Percentiles rank a stretch among this genome's conserved stretches.
Conservation (phyloP, 2,329 filamentous ascomycete species). For the Paecilomyces fulvus region DNA sequence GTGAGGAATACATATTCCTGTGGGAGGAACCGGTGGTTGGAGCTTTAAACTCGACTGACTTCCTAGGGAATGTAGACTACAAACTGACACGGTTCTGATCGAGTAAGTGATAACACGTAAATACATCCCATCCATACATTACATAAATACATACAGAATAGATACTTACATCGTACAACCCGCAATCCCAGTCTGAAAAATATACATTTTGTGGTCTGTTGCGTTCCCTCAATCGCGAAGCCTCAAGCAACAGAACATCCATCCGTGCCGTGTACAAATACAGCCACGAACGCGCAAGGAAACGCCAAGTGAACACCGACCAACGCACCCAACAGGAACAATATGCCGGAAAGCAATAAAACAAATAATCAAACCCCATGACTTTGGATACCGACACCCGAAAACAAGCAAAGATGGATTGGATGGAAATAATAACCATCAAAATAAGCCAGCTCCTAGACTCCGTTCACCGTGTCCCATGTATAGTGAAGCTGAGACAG, state of each 20-base stretch:
- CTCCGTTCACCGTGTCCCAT: not conserved
- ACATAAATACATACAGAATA: constrained; percentile 1
- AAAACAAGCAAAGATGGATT: not conserved
- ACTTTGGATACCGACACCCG: not conserved
- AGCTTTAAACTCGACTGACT: too few species aligned
- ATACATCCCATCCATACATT: not conserved
- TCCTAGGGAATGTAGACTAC: too few species aligned
- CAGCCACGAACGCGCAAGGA: not conserved
- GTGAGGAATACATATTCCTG: too few species aligned
- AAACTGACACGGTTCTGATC: too few species aligned
- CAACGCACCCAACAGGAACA: not conserved
- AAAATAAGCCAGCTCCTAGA: not conserved
- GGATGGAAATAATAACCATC: not conserved
- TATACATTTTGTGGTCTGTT: not conserved
- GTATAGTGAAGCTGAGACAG: not conserved
- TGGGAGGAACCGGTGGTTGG: too few species aligned
- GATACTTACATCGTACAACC: not conserved
- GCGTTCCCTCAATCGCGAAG: not conserved
- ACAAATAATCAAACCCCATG: not conserved
- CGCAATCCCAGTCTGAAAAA: not conserved
- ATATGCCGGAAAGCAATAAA: not conserved
- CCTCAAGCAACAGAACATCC: too few species aligned
- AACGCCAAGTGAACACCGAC: not conserved
- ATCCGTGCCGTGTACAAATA: not conserved
- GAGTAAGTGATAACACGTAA: not conserved